Base-by-base conservation (phyloP, 2,329 filamentous ascomycete species). In the Alternaria tenuissima region DNA sequence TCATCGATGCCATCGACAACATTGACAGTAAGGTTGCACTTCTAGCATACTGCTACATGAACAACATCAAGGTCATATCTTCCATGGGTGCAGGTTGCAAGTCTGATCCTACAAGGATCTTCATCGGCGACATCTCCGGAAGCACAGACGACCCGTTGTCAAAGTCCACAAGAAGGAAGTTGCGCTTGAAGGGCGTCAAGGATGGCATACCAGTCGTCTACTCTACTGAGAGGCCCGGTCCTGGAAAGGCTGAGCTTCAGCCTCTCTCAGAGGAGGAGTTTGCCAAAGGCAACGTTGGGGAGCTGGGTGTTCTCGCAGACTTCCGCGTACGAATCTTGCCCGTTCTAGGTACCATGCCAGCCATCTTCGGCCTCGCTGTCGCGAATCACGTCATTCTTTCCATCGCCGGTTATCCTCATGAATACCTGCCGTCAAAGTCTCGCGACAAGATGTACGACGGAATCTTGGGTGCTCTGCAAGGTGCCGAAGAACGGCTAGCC, bases 1-100 rank as follows among this genome's bases (percentile, higher is more conserved):
- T 99, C n/a, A 88, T 99, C 36, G 95, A 99, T 79, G 96, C 94
- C 22, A 99, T 99, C 67, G 95, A 99, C 79, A 98, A 99, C 75
- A 98, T 99, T 64, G 92, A 97, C 52, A 96, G 93, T 55, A 99
- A 99, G 81, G 94, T 99, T 3, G 91, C 90, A 18, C 82, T 99
- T 55, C 84, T 99, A 41, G 89, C 93, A 71, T 96, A 96, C 80
- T 99, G 95, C 80, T 85, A 94, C 75, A 86, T 89, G 62, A 86
- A 93, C 74, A 83, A 85, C 2, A 82, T 98, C 26, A 90, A 88
- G 1, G 93, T 99, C 28, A 94, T 99, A 63, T 95, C 93, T 16
- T 92, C 93, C 32, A 98, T 98, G 94, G 95, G 95, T 1, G 95
- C 95, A 0, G 95, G 93, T 0, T 97, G 93, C 80, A 99, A 98